These are phyloP conservation scores for Cytospora piceicola DNA, from an alignment of 2,329 filamentous ascomycete genomes.

Conservation along the genomic window DNA sequence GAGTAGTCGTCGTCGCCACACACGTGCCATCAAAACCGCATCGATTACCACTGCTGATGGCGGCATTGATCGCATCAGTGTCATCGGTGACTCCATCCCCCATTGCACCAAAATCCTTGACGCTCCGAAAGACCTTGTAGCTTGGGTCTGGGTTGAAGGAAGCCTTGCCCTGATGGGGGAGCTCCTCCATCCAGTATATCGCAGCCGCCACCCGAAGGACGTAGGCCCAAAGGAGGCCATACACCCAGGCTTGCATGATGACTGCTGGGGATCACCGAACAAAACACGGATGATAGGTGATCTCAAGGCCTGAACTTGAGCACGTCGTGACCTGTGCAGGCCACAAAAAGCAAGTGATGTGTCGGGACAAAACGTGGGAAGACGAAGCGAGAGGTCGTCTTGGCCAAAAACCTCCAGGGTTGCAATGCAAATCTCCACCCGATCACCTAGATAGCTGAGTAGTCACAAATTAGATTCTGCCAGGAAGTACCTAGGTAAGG, in stretches of 20 bases:
- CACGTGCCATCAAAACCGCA: constrained; percentile 45
- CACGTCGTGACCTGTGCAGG: neutral
- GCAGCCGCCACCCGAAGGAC: constrained; percentile 32
- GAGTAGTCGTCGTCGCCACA: constrained; percentile 38
- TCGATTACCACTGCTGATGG: constrained; percentile 49
- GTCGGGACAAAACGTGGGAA: neutral
- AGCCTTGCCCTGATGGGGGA: constrained; percentile 51
- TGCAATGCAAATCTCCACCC: neutral
- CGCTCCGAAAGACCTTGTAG: constrained; percentile 53
- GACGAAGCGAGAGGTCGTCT: neutral
- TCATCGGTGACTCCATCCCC: constrained; percentile 55
- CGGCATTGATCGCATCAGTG: constrained; percentile 57
- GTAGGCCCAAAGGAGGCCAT: constrained; percentile 15
- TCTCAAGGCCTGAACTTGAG: neutral
- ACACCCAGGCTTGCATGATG: constrained; percentile 8
- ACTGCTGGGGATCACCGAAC: neutral
- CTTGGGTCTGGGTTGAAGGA: constrained; percentile 48
- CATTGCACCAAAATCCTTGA: constrained; percentile 49
- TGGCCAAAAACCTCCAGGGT: neutral
- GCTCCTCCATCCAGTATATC: constrained; percentile 49
- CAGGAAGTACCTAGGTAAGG: neutral
- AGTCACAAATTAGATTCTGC: no score
- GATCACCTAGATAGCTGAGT: neutral
- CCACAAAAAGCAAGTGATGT: neutral
- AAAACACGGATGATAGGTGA: neutral